Evolutionary conservation across 2,329 filamentous ascomycete species (phyloP), one percentile per base, ranked within the genome.

Genomic region (Colletotrichum sp.): DNA sequence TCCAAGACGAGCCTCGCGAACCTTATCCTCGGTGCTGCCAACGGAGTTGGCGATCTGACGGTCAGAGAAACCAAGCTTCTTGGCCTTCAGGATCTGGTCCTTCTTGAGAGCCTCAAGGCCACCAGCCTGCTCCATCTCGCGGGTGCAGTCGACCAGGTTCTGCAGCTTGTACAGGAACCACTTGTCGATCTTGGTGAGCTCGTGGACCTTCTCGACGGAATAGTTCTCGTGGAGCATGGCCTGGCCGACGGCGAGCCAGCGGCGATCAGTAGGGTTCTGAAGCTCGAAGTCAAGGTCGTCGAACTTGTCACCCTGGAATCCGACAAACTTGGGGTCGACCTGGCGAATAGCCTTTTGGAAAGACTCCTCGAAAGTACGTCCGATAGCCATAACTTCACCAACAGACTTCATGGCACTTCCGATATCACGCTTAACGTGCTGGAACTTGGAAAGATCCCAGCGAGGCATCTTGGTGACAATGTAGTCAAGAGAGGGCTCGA

Each of bases 111-210:
- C 94, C 81, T 94, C 93, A 63, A 99, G 90, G 81, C 93, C 94
- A 79, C 96, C 96, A 76, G 95, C 92, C 36, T 94, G 92, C 87
- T 98, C 92, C 77, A 99, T 92, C 84, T 98, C 95, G 79, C 92
- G 92, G 76, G 94, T 95, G 88, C 94, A 96, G 85, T 99, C 92
- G 68, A 98, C 97, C 81, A 99, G 95, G 89, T 99, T 99, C 88
- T 98, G 93, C 67, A 99, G 92, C 91, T 99, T 99, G 92, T 98
- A 92, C 81, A 99, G 88, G 90, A 99, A 99, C 97, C 97, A 99
- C 87, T 98, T 98, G 89, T 99, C 97, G 82, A 99, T 99, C 91
- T 98, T 98, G 87, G 94, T 98, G 80, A 99, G 89, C 8, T 98
- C 95, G 83, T 99, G 96, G 18, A 99, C 90, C 84, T 91, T 93